Base-by-base conservation (phyloP, 805 yeast genomes). In the Wickerhamomyces strasburgensis region DNA sequence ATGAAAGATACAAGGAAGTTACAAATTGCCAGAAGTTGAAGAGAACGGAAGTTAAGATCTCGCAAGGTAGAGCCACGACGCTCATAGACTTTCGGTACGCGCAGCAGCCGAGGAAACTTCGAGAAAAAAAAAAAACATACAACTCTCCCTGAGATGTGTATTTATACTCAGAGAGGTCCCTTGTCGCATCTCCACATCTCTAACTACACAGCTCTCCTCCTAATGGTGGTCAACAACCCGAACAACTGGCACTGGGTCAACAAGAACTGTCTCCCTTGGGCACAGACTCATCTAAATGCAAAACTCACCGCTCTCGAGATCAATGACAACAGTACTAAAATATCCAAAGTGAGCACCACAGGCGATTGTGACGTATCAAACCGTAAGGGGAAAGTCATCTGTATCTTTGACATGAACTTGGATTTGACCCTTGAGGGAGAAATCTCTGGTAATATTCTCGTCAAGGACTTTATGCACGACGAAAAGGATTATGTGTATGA, bases 331-430 rank as follows among this genome's bases (percentile, higher is more conserved):
- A 7, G n/a, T n/a, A n/a, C n/a, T n/a, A n/a, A n/a, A n/a, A 50
- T 79, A 30, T 60, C 60, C 14, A 51, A 67, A 3, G 62, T 60
- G n/a, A 56, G 65, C 3, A 62, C 80, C 4, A 58, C 65, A 6
- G 94, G 94, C 16, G 93, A 84, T 57, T 82, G 93, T 49, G 84
- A 84, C 51, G 89, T 84, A 11, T 79, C 86, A 16, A 90, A 84
- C 59, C 73, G 94, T 64, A 84, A 84, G 60, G 90, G 90, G 7
- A 81, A 78, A 59, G 85, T 80, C 18, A 73, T 77, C 50, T 83
- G 90, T 53, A 79, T 84, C 34, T 84, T 73, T 51, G 94, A 84
- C 53, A 56, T 84, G 68, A 63, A 64, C 31, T 56, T 84, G 32
- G 67, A 64, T 44, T 67, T 84, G 40, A 51, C 62, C 8, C 64